A percentile compares a stretch with the other conserved stretches of the same genome.
phyloP scores from a whole-genome alignment of 1,139 yeast genomes.

The Zygosaccharomyces sapae region DNA sequence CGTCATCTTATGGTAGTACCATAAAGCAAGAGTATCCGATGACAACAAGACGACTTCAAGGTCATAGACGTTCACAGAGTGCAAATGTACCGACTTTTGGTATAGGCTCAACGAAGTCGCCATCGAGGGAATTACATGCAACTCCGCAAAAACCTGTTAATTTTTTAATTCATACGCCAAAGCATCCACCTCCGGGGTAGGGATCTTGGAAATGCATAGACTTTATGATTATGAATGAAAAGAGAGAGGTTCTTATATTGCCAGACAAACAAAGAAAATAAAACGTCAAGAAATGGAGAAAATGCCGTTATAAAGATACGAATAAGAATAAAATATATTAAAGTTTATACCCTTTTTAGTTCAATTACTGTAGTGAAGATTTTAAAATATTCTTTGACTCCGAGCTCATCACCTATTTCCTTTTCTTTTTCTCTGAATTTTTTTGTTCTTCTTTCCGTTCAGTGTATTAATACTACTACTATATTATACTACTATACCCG shows the following conservation, averaged over 20 bases:
- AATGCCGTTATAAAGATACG: no score
- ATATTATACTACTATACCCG: neutral
- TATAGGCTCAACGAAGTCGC: constrained; percentile 15
- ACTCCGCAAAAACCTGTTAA: constrained; percentile 26
- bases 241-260: no score
- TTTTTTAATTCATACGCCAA: constrained; percentile 32
- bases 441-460: neutral
- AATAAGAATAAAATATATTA: no score
- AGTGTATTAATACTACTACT: neutral
- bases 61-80: constrained; percentile 32
- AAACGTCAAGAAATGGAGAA: no score
- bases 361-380: no score
- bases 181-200: constrained; percentile 31
- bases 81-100: constrained; percentile 21
- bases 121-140: constrained; percentile 15
- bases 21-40: constrained; percentile 9
- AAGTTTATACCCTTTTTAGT: no score
- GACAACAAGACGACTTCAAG: constrained; percentile 7
- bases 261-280: no score
- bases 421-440: neutral
- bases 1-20: constrained; percentile 7
- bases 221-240: no score
- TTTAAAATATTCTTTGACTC: no score
- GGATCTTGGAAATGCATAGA: neutral
- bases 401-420: no score